phyloP scores from a whole-genome alignment of 345 rosid species.

The Crucihimalaya himalaica region DNA sequence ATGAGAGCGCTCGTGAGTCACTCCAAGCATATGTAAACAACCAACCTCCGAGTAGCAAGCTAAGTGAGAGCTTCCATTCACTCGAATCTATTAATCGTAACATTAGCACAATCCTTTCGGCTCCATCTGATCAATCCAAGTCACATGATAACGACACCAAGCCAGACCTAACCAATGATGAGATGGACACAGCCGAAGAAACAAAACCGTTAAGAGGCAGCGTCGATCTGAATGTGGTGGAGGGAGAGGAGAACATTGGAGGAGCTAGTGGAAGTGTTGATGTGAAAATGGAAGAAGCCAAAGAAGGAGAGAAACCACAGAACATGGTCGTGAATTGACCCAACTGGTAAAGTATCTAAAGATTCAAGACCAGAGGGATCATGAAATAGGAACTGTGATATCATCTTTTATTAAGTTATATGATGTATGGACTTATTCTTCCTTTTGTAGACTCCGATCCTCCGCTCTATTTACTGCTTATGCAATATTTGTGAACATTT shows the following conservation, averaged over 20 bases:
- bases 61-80: conserved; percentile 56
- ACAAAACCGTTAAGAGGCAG: conserved; percentile 30
- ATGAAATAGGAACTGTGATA: conserved; percentile 16
- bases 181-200: conserved; percentile 35
- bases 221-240: conserved; percentile 40
- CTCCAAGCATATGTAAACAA: conserved; percentile 44
- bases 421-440: conserved; percentile 7
- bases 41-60: conserved; percentile 42
- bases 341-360: conserved; percentile 14
- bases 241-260: conserved; percentile 34
- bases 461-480: background rate
- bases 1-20: conserved; percentile 52
- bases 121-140: conserved; percentile 35
- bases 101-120: conserved; percentile 52
- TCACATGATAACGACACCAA: conserved; percentile 32
- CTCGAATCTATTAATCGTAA: conserved; percentile 49
- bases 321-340: conserved; percentile 17
- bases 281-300: conserved; percentile 40
- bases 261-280: conserved; percentile 38
- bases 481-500: background rate
- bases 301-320: conserved; percentile 26
- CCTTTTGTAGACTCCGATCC: conserved; percentile 3
- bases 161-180: conserved; percentile 33
- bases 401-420: background rate
- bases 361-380: conserved; percentile 18